A percentile compares a stretch with the other conserved stretches of the same genome.
Conservation (phyloP, 2,329 filamentous ascomycete species). For the Aureobasidium vineae region DNA sequence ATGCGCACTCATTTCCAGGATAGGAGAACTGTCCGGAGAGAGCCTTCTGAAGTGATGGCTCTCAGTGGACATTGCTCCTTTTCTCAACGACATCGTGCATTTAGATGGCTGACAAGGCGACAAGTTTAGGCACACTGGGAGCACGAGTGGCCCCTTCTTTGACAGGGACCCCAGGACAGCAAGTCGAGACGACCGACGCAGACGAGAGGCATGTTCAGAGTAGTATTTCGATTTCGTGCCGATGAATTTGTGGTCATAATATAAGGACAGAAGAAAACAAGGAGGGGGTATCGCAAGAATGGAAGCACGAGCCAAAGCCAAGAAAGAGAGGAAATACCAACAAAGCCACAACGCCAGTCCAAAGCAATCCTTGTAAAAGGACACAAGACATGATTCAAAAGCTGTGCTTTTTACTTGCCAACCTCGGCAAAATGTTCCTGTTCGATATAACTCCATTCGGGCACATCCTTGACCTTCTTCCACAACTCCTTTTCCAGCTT, state of each 20-base stretch:
- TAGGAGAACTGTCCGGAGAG: too few relatives aligned
- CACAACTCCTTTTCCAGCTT: constrained; percentile 95
- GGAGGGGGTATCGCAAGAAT: constrained; percentile 11
- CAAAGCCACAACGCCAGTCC: background rate
- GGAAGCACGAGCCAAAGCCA: background rate
- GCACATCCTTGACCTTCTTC: constrained; percentile 84
- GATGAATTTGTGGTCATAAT: background rate
- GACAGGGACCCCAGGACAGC: too few relatives aligned
- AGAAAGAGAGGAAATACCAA: background rate
- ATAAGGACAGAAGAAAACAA: constrained; percentile 1
- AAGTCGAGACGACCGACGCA: too few relatives aligned
- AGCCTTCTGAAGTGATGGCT: too few relatives aligned
- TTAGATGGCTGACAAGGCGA: too few relatives aligned
- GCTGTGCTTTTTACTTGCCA: constrained; percentile 8
- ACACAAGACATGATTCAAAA: background rate
- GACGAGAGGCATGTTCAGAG: background rate
- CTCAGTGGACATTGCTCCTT: too few relatives aligned
- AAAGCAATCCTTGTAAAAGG: background rate
- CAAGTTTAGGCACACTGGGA: too few relatives aligned
- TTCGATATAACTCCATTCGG: constrained; percentile 68
- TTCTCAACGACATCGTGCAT: too few relatives aligned
- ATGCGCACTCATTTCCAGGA: too few relatives aligned
- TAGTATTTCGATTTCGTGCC: background rate
- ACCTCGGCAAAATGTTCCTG: constrained; percentile 35
- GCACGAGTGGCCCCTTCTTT: too few relatives aligned